Evolutionary conservation across 2,329 filamentous ascomycete species (phyloP).

Genomic region (Xylariales sp.): DNA sequence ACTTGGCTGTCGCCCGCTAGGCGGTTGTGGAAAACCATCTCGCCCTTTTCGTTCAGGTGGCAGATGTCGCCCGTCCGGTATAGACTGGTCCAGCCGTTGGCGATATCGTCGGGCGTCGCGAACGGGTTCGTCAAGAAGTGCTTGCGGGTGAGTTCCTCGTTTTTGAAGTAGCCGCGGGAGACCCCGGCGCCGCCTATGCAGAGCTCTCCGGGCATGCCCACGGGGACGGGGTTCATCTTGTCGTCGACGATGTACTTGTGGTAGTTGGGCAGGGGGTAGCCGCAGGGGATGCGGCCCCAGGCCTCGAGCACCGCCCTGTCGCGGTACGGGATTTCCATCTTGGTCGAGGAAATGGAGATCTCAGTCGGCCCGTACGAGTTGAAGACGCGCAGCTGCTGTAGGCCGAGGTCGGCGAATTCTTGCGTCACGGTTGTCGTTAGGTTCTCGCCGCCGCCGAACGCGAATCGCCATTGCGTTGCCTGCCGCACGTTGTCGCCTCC

Average conservation of each 20-base stretch:
- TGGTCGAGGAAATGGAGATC: conserved; percentile 28
- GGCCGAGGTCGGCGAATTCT: conserved; percentile 31
- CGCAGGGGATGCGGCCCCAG: conserved; percentile 20
- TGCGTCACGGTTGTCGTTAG: conserved; percentile 26
- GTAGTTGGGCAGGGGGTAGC: conserved; percentile 33
- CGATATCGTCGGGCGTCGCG: conserved; percentile 1
- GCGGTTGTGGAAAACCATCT: conserved; percentile 54
- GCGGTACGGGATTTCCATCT: conserved; percentile 25
- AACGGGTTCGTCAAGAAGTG: conserved; percentile 19
- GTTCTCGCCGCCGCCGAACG: conserved; percentile 51
- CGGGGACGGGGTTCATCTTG: conserved; percentile 51
- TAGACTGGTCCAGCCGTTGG: conserved; percentile 26
- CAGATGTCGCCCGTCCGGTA: conserved; percentile 55
- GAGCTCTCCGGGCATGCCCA: conserved; percentile 58
- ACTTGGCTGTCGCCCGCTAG: conserved; percentile 53
- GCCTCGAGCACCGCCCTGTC: background rate
- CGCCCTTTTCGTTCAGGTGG: conserved; percentile 50
- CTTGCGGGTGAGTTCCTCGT: conserved; percentile 32
- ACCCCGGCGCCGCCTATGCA: conserved; percentile 54
- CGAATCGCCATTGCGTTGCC: conserved; percentile 47
- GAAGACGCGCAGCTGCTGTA: conserved; percentile 27
- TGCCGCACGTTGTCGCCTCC: conserved; percentile 23
- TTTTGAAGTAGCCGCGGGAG: conserved; percentile 51
- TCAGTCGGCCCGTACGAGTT: conserved; percentile 41
- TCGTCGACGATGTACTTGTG: conserved; percentile 55